phyloP scores from a whole-genome alignment of 2,329 filamentous ascomycete species.

The Aspergillus pseudotamarii region DNA sequence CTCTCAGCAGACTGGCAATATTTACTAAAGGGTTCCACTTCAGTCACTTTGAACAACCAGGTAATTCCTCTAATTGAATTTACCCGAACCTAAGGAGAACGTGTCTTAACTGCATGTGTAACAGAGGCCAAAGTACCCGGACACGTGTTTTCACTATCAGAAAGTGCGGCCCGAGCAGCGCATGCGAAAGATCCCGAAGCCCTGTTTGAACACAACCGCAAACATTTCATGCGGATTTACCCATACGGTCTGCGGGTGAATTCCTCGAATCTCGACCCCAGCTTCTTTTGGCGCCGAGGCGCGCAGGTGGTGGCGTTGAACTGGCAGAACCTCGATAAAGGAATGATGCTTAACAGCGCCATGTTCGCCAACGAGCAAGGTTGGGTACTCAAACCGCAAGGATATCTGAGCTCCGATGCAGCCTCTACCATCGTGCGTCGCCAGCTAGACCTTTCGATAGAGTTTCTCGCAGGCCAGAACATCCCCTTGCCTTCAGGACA shows the following conservation, averaged over 20 bases:
- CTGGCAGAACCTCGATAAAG: constrained; percentile 88
- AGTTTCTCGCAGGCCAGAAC: constrained; percentile 74
- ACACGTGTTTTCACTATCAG: constrained; percentile 67
- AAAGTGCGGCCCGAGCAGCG: constrained; percentile 67
- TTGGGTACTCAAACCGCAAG: constrained; percentile 81
- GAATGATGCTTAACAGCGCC: constrained; percentile 93
- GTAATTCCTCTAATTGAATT: constrained; percentile 42
- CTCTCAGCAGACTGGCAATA: constrained; percentile 73
- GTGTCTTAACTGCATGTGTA: constrained; percentile 7
- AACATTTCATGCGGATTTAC: constrained; percentile 84
- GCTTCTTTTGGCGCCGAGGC: constrained; percentile 82
- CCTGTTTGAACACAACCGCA: constrained; percentile 79
- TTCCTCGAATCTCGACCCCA: constrained; percentile 85
- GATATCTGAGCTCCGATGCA: constrained; percentile 59
- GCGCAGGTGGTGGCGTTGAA: constrained; percentile 91
- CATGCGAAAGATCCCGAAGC: constrained; percentile 55
- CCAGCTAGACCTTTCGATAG: constrained; percentile 69
- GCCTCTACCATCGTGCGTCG: constrained; percentile 48
- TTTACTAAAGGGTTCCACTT: constrained; percentile 89
- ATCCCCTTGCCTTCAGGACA: constrained; percentile 67
- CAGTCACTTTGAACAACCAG: constrained; percentile 68
- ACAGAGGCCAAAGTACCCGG: constrained; percentile 57
- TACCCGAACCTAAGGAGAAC: no score
- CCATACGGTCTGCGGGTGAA: constrained; percentile 79
- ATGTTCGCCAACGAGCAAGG: constrained; percentile 83